phyloP scores from a whole-genome alignment of 2,329 filamentous ascomycete genomes.

The Fusarium euwallaceae region DNA sequence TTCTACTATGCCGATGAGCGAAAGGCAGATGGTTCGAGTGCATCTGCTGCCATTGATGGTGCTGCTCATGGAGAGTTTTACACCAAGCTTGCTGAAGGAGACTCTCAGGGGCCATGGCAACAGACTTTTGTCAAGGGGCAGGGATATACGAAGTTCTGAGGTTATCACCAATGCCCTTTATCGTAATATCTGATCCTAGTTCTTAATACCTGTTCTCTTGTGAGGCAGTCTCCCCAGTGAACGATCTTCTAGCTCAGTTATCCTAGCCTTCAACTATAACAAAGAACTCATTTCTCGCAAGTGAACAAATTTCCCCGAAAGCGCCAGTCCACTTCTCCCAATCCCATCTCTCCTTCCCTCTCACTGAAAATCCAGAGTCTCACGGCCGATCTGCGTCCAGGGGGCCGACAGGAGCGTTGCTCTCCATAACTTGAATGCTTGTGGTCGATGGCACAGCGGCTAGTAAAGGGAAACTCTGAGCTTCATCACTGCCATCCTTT shows the following conservation, averaged over 20 bases:
- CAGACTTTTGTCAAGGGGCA: slow-evolving; percentile 58
- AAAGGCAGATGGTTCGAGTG: slow-evolving; percentile 53
- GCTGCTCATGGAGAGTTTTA: slow-evolving; percentile 58
- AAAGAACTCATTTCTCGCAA: no score
- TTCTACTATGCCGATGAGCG: slow-evolving; percentile 67
- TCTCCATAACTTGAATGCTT: not conserved
- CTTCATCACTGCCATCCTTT: not conserved
- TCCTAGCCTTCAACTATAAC: no score
- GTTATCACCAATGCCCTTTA: not conserved
- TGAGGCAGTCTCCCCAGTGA: no score
- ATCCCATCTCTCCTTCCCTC: not conserved
- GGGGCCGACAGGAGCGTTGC: not conserved
- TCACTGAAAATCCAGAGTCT: not conserved
- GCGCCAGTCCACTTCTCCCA: not conserved
- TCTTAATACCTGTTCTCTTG: not conserved
- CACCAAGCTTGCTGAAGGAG: slow-evolving; percentile 54
- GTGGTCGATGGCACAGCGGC: not conserved
- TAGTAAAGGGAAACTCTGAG: not conserved
- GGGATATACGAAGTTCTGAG: slow-evolving; percentile 55
- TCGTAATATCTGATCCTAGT: not conserved
- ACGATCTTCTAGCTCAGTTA: no score
- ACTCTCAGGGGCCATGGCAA: slow-evolving; percentile 60
- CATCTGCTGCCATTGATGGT: slow-evolving; percentile 51
- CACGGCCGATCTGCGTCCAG: not conserved
- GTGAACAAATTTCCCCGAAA: no score